Evolutionary conservation across 2,329 filamentous ascomycete species (phyloP), one percentile per base, ranked within the genome.

Genomic region (Xenoacremonium recifei): DNA sequence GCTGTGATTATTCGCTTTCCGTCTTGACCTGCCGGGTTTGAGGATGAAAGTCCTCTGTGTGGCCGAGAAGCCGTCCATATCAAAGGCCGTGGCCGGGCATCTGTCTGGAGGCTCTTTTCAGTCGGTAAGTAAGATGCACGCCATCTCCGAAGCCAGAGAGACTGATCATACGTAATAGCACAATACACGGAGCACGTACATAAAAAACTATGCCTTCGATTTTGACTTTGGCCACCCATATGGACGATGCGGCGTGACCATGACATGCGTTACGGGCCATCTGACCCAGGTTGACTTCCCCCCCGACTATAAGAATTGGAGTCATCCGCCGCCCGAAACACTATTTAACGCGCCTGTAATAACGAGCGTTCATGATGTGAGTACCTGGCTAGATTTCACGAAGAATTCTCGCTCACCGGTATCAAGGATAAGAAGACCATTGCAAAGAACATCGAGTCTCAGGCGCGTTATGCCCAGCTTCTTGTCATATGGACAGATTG

Each of bases 401-500:
- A 37, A 33, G 13, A 18, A 31, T 11, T 18, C 5, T 25, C 12
- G 20, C 45, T 61, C 40, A 60, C 21, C 13, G 7, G 11, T 19
- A n/a, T 9, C 5, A 51, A 91, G 81, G 84, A 91, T 58, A 95
- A 91, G 60, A 84, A 84, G 56, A 70, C 76, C 1, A 85, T 99
- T 49, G 90, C 91, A 9, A 76, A 83, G 21, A 99, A 99, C 60
- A 93, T 99, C 57, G 80, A 85, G 53, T 71, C 77, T 2, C 85
- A 95, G 64, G 92, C 93, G 15, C 77, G 77, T 46, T 77, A 79
- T 60, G 77, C 83, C n/a, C 79, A 76, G 41, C 81, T 84, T 11
- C 74, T 99, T 21, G 92, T 95, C 65, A 96, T 99, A 55, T 99
- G 93, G 93, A 99, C 93, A 1, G 93, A 99, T 75, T 97, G 93